Conservation (phyloP, 352 stramenopile species). For the Globisporangium uncinulatum region DNA sequence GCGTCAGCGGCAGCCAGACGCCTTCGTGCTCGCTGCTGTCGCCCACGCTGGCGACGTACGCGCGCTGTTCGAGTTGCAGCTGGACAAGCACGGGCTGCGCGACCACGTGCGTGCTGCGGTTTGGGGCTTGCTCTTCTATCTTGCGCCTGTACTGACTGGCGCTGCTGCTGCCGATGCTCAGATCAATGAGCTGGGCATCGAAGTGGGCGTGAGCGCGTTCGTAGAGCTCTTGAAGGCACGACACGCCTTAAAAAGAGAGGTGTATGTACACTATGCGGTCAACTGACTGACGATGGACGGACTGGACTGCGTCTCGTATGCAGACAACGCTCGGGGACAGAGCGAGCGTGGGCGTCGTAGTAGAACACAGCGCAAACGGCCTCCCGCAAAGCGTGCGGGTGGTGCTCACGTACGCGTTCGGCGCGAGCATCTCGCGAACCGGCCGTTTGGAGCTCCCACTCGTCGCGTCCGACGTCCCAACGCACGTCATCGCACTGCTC, state of each 20-base stretch:
- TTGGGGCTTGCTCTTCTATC: no score
- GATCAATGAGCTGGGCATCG: constrained; percentile 55
- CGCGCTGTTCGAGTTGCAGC: constrained; percentile 28
- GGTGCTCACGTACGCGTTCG: constrained; percentile 62
- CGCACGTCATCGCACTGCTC: constrained; percentile 33
- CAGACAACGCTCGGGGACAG: constrained; percentile 41
- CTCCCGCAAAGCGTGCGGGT: constrained; percentile 17
- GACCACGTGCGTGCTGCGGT: not conserved
- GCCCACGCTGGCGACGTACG: constrained; percentile 5
- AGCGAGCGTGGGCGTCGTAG: constrained; percentile 29
- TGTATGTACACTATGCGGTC: not conserved
- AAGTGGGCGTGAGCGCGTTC: constrained; percentile 32
- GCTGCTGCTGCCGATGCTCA: constrained; percentile 5
- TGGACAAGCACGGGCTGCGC: constrained; percentile 12
- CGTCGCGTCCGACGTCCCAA: constrained; percentile 17
- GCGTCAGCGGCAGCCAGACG: constrained; percentile 11
- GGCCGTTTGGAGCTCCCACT: constrained; percentile 38
- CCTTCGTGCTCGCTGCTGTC: constrained; percentile 33
- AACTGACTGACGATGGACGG: not conserved
- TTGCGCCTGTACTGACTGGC: not conserved
- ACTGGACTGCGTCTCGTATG: not conserved
- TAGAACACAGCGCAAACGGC: constrained; percentile 13
- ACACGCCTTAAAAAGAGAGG: not conserved
- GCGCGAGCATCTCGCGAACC: constrained; percentile 41
- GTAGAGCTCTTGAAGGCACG: constrained; percentile 30